phyloP scores from a whole-genome alignment of 345 rosid species.

The Murraya paniculata region DNA sequence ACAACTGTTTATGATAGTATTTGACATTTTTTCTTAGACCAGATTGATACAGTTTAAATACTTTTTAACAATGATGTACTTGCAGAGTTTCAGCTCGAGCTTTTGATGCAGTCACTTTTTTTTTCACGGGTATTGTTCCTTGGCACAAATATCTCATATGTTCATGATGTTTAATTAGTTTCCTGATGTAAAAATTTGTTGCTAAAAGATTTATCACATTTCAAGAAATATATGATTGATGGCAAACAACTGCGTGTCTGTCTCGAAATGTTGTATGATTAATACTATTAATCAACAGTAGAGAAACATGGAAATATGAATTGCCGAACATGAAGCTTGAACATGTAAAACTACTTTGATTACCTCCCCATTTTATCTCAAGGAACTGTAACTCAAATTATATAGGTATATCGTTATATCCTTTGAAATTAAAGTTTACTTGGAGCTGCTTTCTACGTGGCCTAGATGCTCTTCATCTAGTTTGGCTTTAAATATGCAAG shows the following conservation, averaged over 20 bases:
- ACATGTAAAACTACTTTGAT: not conserved
- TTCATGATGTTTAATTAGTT: constrained; percentile 17
- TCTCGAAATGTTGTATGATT: not conserved
- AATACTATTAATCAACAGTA: not conserved
- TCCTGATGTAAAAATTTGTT: constrained; percentile 15
- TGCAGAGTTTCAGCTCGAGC: constrained; percentile 96
- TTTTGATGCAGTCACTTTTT: constrained; percentile 88
- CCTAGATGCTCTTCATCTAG: not conserved
- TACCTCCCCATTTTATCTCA: not conserved
- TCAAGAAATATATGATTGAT: not conserved
- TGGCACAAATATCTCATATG: constrained; percentile 18
- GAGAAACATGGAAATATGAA: not conserved
- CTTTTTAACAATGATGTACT: constrained; percentile 13
- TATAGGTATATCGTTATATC: not conserved
- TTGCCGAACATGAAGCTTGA: not conserved
- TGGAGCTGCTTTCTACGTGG: not conserved
- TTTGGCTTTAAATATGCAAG: not conserved
- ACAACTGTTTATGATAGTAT: constrained; percentile 12
- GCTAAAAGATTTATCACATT: constrained; percentile 3
- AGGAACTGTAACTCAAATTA: not conserved
- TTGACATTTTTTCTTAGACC: not conserved
- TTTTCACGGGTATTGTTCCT: constrained; percentile 80
- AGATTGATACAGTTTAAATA: not conserved
- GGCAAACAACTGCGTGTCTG: not conserved
- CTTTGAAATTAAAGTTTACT: not conserved